phyloP scores from a whole-genome alignment of 2,329 filamentous ascomycete species.

The Pyrenophora seminiperda region DNA sequence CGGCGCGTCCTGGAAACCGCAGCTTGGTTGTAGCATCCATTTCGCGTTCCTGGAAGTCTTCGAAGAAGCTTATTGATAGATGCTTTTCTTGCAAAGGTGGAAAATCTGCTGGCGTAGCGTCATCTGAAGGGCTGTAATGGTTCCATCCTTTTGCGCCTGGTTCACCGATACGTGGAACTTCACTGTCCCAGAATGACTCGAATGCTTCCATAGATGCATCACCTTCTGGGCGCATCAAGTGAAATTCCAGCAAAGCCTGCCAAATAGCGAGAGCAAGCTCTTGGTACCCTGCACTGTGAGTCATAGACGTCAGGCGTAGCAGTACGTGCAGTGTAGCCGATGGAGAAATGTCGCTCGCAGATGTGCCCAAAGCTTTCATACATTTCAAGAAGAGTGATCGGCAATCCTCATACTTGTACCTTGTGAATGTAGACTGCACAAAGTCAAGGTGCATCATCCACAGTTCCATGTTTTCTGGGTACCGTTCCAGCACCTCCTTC shows the following conservation, averaged over 20 bases:
- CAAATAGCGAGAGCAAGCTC: conserved; percentile 80
- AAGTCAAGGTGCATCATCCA: conserved; percentile 78
- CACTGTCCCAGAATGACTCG: conserved; percentile 84
- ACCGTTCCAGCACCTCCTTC: conserved; percentile 63
- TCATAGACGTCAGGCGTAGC: conserved; percentile 72
- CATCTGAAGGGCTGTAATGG: conserved; percentile 48
- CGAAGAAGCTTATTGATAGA: conserved; percentile 20
- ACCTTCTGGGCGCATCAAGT: conserved; percentile 67
- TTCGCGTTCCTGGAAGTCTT: conserved; percentile 57
- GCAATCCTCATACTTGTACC: conserved; percentile 71
- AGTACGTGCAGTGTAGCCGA: conserved; percentile 67
- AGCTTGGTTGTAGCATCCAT: conserved; percentile 54
- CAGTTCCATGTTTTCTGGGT: conserved; percentile 64
- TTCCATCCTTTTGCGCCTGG: conserved; percentile 71
- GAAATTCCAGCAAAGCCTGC: conserved; percentile 80
- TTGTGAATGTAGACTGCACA: conserved; percentile 67
- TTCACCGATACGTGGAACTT: conserved; percentile 80
- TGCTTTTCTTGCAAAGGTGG: conserved; percentile 6
- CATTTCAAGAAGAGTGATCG: conserved; percentile 65
- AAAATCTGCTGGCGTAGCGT: conserved; percentile 10
- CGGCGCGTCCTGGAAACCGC: conserved; percentile 70
- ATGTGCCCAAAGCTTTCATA: conserved; percentile 49
- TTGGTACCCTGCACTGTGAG: conserved; percentile 76
- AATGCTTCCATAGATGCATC: conserved; percentile 51
- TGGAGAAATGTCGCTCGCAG: conserved; percentile 3